Evolutionary conservation across 1,284 basidiomycete genomes (phyloP), one percentile per base, ranked within the genome.

Genomic region (Cryptococcus floricola): DNA sequence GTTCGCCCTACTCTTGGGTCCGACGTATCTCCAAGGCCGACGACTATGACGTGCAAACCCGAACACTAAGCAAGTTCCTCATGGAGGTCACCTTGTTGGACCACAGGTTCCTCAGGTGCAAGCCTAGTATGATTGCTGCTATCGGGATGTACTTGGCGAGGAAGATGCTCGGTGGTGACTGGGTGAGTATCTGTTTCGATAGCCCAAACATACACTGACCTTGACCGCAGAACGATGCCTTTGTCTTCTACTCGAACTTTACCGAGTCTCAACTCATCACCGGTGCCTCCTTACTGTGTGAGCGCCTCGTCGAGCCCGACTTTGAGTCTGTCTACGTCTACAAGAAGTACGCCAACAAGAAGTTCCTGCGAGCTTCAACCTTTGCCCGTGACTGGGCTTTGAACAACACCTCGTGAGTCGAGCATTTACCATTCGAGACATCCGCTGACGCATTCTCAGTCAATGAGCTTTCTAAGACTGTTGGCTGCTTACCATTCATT

Each of bases 1-100:
- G 96, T 80, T 96, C 95, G 48, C 96, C 96, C 2, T 98, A 98
- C 80, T 94, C 90, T 73, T 98, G 96, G 96, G 93, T 98, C 81
- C 86, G 96, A 63, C 87, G 88, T 69, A 98, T 99, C 77, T 95
- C 91, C 81, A 97, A 95, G 78, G 96, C 96, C 28, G 96, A 99
- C 79, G 91, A 97, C 78, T 99, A 98, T 75, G 93, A 98, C 74
- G 88, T 98, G 67, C 95, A 97, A 76, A 98, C 95, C 6, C 82
- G 96, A 58, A 99, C 96, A 12, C 80, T 99, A 55, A 88, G 90
- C 81, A 99, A 99, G 78, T 98, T 97, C 82, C 79, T 98, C 73
- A 95, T 94, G 71, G 96, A 99, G 78, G 89, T 96, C 48, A 96
- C 93, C 8, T 81, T 98, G 52, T 81, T 98, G 58, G 95, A 98